phyloP scores from a whole-genome alignment of 495 filamentous ascomycete genomes.

The Hypoxylon subgilvum region DNA sequence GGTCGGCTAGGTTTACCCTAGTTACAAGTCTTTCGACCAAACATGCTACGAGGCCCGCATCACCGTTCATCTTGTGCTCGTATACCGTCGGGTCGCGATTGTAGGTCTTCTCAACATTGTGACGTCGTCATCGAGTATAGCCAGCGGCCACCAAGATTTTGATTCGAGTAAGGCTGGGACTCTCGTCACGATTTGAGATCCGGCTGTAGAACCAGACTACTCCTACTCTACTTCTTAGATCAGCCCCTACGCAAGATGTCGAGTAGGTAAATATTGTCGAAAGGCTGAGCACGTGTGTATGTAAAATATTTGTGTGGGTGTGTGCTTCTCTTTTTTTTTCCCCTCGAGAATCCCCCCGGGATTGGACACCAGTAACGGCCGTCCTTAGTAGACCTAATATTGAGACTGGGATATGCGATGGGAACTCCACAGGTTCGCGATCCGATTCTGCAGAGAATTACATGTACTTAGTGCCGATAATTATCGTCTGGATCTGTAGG shows the following conservation, averaged over 20 bases:
- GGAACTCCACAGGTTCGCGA: conserved; percentile 14
- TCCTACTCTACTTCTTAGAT: conserved; percentile 22
- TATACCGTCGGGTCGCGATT: conserved; percentile 41
- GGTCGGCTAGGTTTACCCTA: conserved; percentile 53
- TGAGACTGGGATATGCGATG: conserved; percentile 11
- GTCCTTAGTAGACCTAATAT: conserved; percentile 20
- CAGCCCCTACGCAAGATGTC: background rate
- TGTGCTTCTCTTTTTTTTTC: too few relatives aligned
- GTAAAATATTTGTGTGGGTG: conserved; percentile 21
- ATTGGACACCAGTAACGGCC: too few relatives aligned
- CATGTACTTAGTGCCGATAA: too few relatives aligned
- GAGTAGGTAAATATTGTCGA: background rate
- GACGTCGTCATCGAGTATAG: conserved; percentile 43
- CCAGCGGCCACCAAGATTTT: conserved; percentile 15
- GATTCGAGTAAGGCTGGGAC: conserved; percentile 6
- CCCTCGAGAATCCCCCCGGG: too few relatives aligned
- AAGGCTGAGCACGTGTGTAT: background rate
- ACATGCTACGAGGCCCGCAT: conserved; percentile 66
- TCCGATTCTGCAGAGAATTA: background rate
- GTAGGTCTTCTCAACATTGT: conserved; percentile 42
- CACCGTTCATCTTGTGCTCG: conserved; percentile 63
- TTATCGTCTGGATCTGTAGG: too few relatives aligned
- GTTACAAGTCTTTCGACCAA: conserved; percentile 68
- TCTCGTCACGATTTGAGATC: conserved; percentile 28
- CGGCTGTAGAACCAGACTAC: conserved; percentile 17